Percentiles rank a stretch among this genome's conserved stretches.
These are phyloP conservation scores for Macrolepiota albuminosa DNA, from an alignment of 768 basidiomycete genomes.

Conservation along the genomic window DNA sequence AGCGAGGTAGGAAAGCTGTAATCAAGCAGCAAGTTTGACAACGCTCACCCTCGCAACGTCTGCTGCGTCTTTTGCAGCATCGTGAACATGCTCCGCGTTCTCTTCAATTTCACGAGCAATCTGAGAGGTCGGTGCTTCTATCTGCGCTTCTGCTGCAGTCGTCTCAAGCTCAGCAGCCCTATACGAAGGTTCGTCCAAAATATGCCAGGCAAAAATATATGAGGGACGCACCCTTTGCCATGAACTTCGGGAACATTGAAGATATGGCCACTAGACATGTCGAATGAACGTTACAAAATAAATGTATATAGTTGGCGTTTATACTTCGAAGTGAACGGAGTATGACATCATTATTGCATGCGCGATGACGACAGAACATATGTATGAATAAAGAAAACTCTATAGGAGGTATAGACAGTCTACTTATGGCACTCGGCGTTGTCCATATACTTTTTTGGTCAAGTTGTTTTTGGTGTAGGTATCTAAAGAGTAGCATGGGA, in stretches of 20 bases:
- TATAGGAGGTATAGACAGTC: neutral
- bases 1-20: neutral
- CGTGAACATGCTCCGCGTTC: slow-evolving; percentile 40
- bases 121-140: slow-evolving; percentile 37
- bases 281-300: neutral
- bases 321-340: neutral
- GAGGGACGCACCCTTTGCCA: slow-evolving; percentile 27
- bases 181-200: neutral
- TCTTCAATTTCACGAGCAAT: slow-evolving; percentile 40
- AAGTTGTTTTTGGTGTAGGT: neutral
- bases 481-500: neutral
- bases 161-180: slow-evolving; percentile 41
- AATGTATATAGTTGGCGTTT: neutral
- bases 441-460: neutral
- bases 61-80: slow-evolving; percentile 49
- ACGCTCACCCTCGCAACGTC: slow-evolving; percentile 43
- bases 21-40: neutral
- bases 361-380: slow-evolving; percentile 3
- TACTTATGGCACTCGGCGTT: neutral
- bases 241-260: slow-evolving; percentile 34
- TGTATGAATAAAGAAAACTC: neutral
- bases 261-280: slow-evolving; percentile 25
- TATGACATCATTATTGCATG: slow-evolving; percentile 10
- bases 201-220: neutral
- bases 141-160: slow-evolving; percentile 49